Evolutionary conservation across 148 eudicot species (phyloP).

Genomic region (Cornus florida): DNA sequence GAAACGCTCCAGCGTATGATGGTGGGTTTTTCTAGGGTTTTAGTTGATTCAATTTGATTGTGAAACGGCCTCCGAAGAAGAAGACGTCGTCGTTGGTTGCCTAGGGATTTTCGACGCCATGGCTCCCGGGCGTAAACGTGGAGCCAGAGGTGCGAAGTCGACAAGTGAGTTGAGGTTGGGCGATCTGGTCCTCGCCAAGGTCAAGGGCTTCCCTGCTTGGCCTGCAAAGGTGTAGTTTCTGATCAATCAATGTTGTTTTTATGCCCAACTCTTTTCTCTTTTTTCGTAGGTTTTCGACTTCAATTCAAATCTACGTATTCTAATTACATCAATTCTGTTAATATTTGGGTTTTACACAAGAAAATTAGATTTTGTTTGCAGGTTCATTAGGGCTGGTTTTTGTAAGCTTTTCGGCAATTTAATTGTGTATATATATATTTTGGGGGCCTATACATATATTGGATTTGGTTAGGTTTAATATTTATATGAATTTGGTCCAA

Average conservation of each 20-base stretch:
- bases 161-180: constrained; percentile 60
- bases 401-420: not conserved
- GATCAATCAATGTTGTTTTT: not conserved
- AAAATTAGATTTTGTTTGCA: not conserved
- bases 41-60: not conserved
- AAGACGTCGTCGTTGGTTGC: constrained; percentile 4
- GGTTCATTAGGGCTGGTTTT: too few relatives aligned
- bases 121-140: constrained; percentile 86
- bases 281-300: not conserved
- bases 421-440: too few relatives aligned
- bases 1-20: not conserved
- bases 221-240: constrained; percentile 74
- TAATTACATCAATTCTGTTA: not conserved
- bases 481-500: not conserved
- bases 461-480: not conserved
- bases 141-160: constrained; percentile 56
- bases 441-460: not conserved
- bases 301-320: not conserved
- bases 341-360: not conserved
- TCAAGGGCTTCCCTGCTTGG: constrained; percentile 93
- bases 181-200: constrained; percentile 98
- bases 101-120: constrained; percentile 31
- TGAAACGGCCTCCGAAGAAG: not conserved
- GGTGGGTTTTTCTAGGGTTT: not conserved
- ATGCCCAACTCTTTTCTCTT: too few relatives aligned